These are phyloP conservation scores for Botrytis paeoniae DNA, from an alignment of 2,329 filamentous ascomycete species.

Conservation along the genomic window DNA sequence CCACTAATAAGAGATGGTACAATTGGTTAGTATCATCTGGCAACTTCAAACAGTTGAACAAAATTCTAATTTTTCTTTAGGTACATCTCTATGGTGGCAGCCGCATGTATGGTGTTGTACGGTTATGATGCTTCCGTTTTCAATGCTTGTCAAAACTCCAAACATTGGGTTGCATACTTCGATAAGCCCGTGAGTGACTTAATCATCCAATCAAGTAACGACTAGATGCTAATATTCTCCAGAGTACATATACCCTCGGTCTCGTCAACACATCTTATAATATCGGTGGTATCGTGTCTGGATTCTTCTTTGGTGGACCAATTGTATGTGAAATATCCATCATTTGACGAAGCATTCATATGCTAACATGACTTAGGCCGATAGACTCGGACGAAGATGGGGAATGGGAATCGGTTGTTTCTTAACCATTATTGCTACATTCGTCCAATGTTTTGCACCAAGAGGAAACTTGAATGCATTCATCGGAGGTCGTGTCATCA, in stretches of 20 bases:
- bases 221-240: background rate
- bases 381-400: constrained; percentile 59
- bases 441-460: constrained; percentile 65
- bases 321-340: constrained; percentile 16
- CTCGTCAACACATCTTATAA: constrained; percentile 67
- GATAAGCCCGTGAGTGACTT: constrained; percentile 37
- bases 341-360: background rate
- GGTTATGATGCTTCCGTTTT: constrained; percentile 73
- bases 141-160: constrained; percentile 66
- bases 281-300: constrained; percentile 66
- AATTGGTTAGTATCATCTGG: constrained; percentile 9
- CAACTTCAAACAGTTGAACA: background rate
- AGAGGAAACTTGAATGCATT: constrained; percentile 60
- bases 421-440: constrained; percentile 64
- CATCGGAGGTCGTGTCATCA: constrained; percentile 65
- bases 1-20: constrained; percentile 16
- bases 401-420: constrained; percentile 65
- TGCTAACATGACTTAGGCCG: constrained; percentile 40
- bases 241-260: constrained; percentile 45
- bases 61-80: constrained; percentile 36
- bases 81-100: constrained; percentile 66
- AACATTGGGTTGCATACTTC: constrained; percentile 66
- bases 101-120: constrained; percentile 74
- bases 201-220: background rate
- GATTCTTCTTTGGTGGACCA: constrained; percentile 65